These are phyloP conservation scores for Fusarium begoniae DNA, from an alignment of 2,329 filamentous ascomycete genomes.

Conservation along the genomic window DNA sequence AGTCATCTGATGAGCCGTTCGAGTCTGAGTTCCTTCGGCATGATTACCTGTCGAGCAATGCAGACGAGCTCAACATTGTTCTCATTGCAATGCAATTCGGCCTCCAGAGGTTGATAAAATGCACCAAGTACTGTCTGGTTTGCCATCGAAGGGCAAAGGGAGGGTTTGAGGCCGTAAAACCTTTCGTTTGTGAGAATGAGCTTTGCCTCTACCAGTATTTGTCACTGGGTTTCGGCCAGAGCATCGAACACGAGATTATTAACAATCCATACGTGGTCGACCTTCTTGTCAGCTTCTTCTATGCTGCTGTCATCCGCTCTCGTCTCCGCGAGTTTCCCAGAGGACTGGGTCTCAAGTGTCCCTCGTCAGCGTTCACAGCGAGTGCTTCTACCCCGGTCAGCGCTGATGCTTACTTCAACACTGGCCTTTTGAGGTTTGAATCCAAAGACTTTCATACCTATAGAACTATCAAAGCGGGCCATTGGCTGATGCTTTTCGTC, in stretches of 20 bases:
- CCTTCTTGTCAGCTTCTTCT: slow-evolving; percentile 84
- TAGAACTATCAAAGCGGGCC: slow-evolving; percentile 25
- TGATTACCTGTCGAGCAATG: slow-evolving; percentile 46
- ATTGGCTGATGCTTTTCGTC: slow-evolving; percentile 28
- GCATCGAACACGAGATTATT: slow-evolving; percentile 84
- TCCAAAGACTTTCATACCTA: slow-evolving; percentile 20
- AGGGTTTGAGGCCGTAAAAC: slow-evolving; percentile 76
- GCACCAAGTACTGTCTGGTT: slow-evolving; percentile 86
- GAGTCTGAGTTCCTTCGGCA: slow-evolving; percentile 30
- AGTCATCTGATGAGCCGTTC: slow-evolving; percentile 7
- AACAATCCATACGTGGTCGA: slow-evolving; percentile 85
- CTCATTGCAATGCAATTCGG: slow-evolving; percentile 77
- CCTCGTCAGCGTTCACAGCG: slow-evolving; percentile 18
- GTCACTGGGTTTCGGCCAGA: slow-evolving; percentile 83
- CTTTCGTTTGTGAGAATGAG: slow-evolving; percentile 78
- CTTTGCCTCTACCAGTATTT: slow-evolving; percentile 92
- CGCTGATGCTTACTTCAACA: slow-evolving; percentile 26
- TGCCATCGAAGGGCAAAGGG: slow-evolving; percentile 76
- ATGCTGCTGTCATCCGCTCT: slow-evolving; percentile 59
- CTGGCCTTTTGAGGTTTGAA: slow-evolving; percentile 19
- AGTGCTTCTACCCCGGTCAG: not conserved
- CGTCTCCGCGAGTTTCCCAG: slow-evolving; percentile 56
- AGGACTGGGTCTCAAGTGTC: slow-evolving; percentile 52
- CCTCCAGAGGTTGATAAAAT: slow-evolving; percentile 79
- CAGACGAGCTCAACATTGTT: slow-evolving; percentile 57